Evolutionary conservation across 129 eudicot genomes (phyloP), one percentile per base, ranked within the genome.

Genomic region (Ambrosia trifida): DNA sequence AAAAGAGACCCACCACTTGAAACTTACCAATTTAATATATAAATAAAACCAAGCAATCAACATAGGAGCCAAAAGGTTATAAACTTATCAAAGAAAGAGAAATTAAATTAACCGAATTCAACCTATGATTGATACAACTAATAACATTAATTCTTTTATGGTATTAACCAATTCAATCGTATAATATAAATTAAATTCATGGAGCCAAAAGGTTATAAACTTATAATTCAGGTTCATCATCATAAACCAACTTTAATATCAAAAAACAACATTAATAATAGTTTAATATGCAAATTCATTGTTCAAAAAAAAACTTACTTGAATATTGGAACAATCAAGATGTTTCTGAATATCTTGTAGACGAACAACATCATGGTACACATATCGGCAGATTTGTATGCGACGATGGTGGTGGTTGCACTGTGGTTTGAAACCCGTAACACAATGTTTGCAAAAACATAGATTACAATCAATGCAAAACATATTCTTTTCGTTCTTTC

Each of bases 301-400:
- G 45, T 56, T 56, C 10, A 45, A 10, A 36, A 2, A 32, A 28
- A 64, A 50, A 79, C 85, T 79, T 0, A 88, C 96, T 62, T 88
- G 96, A 66, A 88, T 88, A 11, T 63, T 60, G 30, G 96, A 88
- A 62, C 91, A 88, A 64, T 88, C 91, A 49, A 88, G 83, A 70
- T 81, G 41, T 19, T 83, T 79, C 66, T 88, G 91, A 8, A 88
- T 85, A 28, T 83, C 88, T 66, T 83, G 96, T 13, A 88, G 89
- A 49, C 96, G 89, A 74, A 88, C 89, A 33, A 88, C 96, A 38
- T 88, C 89, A 45, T 83, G 91, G 54, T 88, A 88, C 3, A 88
- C 96, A 62, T 88, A 88, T 19, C 80, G 88, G 72, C 96, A 85
- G 65, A 88, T 81, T 77, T 88, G 91, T 16, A 88, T 80, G 30